Evolutionary conservation across 495 filamentous ascomycete genomes (phyloP), one percentile per base, ranked within the genome.

Genomic region (Bryoglossum gracile): DNA sequence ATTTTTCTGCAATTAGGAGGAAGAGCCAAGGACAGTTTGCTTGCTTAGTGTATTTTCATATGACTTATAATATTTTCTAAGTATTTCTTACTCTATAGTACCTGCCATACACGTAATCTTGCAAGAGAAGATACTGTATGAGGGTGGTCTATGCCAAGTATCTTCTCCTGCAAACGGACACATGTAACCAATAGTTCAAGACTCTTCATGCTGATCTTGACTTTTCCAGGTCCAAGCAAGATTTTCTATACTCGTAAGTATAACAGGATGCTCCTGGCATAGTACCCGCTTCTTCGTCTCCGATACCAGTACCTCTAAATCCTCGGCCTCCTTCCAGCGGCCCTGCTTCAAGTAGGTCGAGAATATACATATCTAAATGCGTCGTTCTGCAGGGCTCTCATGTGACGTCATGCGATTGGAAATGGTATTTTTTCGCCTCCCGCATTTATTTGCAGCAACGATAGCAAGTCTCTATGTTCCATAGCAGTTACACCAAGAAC

Each of bases 191-290:
- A 5, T 35, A 46, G 30, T 46, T 35, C 43, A 2, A 46, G 30
- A 35, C 26, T 35, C 43, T 46, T 50, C 36, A 50, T 40, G 19
- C 41, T 25, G 21, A 14, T 22, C 48, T 33, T 50, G 37, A 16
- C 47, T 37, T 16, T 45, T 44, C 8, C 10, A 33, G 34, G 17
- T 37, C 39, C 3, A 19, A 9, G 48, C 48, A 3, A 51, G 25
- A 18, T 51, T 51, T 5, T 10, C 41, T 41, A 51, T 51, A 18
- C 48, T 51, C 9, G 16, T 50, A 4, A 48, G 35, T 21, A 37
- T 48, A 23, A 59, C 46, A 10, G 59, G 43, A 52, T 64, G 47
- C 11, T 54, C 32, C 36, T 49, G 32, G 24, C 59, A 60, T 21
- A 64, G 30, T 3, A 53, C 39, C 18, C 50, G 46, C 36, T 46